These are phyloP conservation scores for Melanopsichium pennsylvanicum DNA, from an alignment of 1,284 basidiomycete species.

Conservation along the genomic window DNA sequence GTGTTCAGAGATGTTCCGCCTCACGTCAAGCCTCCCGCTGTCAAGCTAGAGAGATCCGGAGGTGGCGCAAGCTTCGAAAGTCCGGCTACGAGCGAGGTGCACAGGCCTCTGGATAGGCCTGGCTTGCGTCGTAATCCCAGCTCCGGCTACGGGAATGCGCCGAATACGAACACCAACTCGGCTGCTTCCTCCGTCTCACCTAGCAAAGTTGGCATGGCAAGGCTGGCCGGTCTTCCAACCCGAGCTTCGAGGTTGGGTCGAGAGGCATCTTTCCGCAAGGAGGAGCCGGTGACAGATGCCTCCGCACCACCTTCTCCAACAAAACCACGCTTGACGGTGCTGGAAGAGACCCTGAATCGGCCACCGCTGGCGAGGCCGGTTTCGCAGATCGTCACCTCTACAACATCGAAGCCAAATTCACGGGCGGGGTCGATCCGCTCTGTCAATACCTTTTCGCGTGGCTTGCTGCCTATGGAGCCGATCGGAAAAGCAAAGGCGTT, in stretches of 20 bases:
- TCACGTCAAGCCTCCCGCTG: conserved; percentile 7
- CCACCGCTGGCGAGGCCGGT: conserved; percentile 23
- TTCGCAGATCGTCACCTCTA: conserved; percentile 32
- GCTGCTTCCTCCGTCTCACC: conserved; percentile 40
- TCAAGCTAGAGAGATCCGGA: background rate
- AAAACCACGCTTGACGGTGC: conserved; percentile 15
- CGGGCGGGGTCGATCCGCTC: conserved; percentile 50
- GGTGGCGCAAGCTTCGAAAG: conserved; percentile 14
- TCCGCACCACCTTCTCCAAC: conserved; percentile 15
- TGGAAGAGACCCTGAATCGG: conserved; percentile 9
- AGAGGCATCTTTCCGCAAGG: conserved; percentile 28
- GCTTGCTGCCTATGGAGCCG: conserved; percentile 48
- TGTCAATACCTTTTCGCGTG: conserved; percentile 44
- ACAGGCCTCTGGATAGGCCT: conserved; percentile 23
- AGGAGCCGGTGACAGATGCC: conserved; percentile 5
- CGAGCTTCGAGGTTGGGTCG: conserved; percentile 24
- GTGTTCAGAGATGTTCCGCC: conserved; percentile 49
- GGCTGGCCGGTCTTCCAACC: background rate
- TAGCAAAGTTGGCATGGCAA: conserved; percentile 9
- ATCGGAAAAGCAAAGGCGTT: conserved; percentile 55
- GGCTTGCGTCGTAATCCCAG: conserved; percentile 37
- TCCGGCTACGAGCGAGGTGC: conserved; percentile 26
- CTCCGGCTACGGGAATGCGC: conserved; percentile 24
- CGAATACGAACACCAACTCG: conserved; percentile 21
- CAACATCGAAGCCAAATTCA: conserved; percentile 19